Base-by-base conservation (phyloP, 2,329 filamentous ascomycete species). In the Dothistroma pini region DNA sequence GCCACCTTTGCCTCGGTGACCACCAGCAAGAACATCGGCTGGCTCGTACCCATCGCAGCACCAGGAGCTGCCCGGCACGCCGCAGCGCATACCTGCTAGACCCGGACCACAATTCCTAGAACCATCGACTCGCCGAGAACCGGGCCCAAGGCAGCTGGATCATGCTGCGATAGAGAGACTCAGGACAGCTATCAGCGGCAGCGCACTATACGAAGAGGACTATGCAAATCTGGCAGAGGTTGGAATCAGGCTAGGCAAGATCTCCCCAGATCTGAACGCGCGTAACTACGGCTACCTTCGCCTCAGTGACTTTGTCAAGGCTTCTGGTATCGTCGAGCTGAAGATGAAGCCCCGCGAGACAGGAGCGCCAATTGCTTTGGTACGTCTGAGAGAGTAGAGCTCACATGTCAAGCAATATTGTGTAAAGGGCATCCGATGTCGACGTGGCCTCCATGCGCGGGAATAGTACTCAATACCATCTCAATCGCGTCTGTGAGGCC, bases 141-240 rank as follows among this genome's bases (percentile, higher is more conserved):
- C 64, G 1, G 25, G 22, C 3, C 56, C 32, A 25, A 61, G 61
- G 49, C 60, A 61, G 9, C 58, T 71, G 2, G 68, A 69, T 55
- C 56, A 59, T 47, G 64, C 59, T 1, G 68, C 63, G 3, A 56
- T 68, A n/a, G 60, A 66, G 16, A 65, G 55, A 2, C 52, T 68
- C 31, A 53, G 31, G 19, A 59, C 59, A 21, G 65, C 63, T 8
- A 64, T 69, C 49, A 54, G 21, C 22, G 65, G 57, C 57, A 65
- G 61, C 55, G 61, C 49, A 14, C 53, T 49, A 34, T 63, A 69
- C 54, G 62, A 62, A n/a, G 67, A 67, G 8, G 60, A 70, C 31
- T 72, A 60, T 41, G 70, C 63, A 10, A 69, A 71, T 49, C 58
- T 74, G 35, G 70, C 70, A 2, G 59, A 69, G 3, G 70, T 74